These are phyloP conservation scores for Aristolochia fimbriata DNA, from an alignment of 164 flowering plant genomes.

Conservation along the genomic window DNA sequence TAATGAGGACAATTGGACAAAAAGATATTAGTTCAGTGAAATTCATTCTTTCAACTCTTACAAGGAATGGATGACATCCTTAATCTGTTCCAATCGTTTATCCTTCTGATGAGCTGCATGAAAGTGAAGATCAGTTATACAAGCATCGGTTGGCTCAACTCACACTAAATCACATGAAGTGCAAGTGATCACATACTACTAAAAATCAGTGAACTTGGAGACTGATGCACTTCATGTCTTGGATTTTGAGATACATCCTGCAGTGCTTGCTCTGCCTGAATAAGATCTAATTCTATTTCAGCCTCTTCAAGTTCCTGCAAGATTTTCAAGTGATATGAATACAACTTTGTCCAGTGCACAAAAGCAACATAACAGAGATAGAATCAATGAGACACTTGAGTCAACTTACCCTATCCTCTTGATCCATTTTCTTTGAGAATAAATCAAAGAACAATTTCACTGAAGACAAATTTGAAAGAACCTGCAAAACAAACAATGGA, in stretches of 20 bases:
- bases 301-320: slow-evolving; percentile 79
- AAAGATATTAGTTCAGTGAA: background rate
- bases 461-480: slow-evolving; percentile 53
- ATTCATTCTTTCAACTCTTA: slow-evolving; percentile 23
- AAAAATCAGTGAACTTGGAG: slow-evolving; percentile 16
- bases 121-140: background rate
- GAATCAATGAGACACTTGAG: background rate
- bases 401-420: slow-evolving; percentile 44
- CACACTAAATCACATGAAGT: background rate
- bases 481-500: slow-evolving; percentile 30
- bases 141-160: background rate
- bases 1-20: background rate
- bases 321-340: background rate
- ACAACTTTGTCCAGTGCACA: background rate
- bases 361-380: background rate
- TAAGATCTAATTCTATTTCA: slow-evolving; percentile 72
- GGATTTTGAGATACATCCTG: slow-evolving; percentile 24
- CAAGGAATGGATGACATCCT: slow-evolving; percentile 57
- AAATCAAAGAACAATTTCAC: slow-evolving; percentile 56
- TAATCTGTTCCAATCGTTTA: slow-evolving; percentile 65
- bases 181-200: slow-evolving; percentile 19
- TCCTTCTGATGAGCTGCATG: slow-evolving; percentile 31
- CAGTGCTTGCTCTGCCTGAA: slow-evolving; percentile 36
- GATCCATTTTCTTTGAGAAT: slow-evolving; percentile 46
- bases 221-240: slow-evolving; percentile 17